Evolutionary conservation across 352 stramenopile species (phyloP).

Genomic region (Halophytophthora batemanensis): DNA sequence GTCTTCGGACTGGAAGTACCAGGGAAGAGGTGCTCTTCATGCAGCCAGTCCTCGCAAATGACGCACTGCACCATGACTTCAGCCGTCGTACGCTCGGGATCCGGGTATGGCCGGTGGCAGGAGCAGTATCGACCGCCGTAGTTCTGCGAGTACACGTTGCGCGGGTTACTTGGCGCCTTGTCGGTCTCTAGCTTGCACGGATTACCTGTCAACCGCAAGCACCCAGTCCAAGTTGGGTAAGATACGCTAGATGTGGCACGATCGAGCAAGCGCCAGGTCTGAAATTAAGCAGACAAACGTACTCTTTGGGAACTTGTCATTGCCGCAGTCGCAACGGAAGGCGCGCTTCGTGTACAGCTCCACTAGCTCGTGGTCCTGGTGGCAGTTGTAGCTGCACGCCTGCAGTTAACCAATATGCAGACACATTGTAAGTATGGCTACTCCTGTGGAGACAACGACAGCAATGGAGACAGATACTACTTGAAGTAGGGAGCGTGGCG

Average conservation of each 20-base stretch:
- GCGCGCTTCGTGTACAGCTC: constrained; percentile 80
- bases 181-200: constrained; percentile 53
- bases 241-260: not conserved
- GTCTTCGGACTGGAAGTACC: not conserved
- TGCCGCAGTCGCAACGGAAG: constrained; percentile 78
- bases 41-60: constrained; percentile 77
- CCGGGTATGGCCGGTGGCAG: constrained; percentile 72
- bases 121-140: constrained; percentile 65
- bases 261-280: too few relatives aligned
- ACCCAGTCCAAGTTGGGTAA: not conserved
- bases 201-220: constrained; percentile 16
- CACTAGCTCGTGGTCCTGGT: constrained; percentile 70
- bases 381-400: constrained; percentile 73
- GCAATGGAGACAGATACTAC: not conserved
- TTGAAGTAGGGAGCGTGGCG: too few relatives aligned
- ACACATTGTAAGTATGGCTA: not conserved
- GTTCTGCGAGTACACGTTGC: constrained; percentile 75
- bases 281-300: not conserved
- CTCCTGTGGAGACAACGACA: not conserved
- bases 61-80: constrained; percentile 79
- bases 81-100: constrained; percentile 57
- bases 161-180: constrained; percentile 47
- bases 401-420: not conserved
- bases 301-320: constrained; percentile 47
- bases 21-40: constrained; percentile 63